Evolutionary conservation across 106 monocot species (phyloP).

Genomic region (Posidonia australis): DNA sequence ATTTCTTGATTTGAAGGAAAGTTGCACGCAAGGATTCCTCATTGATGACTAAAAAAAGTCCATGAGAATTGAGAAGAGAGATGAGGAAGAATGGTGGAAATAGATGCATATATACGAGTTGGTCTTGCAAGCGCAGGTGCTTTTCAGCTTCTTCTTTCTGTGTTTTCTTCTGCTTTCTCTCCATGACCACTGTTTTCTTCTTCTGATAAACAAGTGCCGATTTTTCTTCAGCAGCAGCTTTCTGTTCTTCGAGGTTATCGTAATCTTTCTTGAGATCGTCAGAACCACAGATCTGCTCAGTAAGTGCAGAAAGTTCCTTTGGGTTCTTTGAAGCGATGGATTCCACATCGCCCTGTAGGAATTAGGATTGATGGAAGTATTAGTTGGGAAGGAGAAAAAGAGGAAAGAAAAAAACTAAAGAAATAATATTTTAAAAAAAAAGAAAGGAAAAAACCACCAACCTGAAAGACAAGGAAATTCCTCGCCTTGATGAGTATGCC

Average conservation of each 20-base stretch:
- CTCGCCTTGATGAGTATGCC: conserved; percentile 98
- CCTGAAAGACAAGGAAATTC: conserved; percentile 98
- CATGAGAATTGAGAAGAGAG: background rate
- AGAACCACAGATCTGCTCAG: conserved; percentile 95
- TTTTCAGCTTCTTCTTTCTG: conserved; percentile 99
- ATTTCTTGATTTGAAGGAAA: too few relatives aligned
- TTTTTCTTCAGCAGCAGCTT: conserved; percentile 69
- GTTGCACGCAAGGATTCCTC: too few relatives aligned
- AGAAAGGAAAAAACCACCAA: conserved; percentile 17
- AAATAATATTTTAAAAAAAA: too few relatives aligned
- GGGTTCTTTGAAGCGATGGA: conserved; percentile 99
- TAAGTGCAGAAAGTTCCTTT: conserved; percentile 75
- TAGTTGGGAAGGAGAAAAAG: background rate
- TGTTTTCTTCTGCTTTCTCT: conserved; percentile 96
- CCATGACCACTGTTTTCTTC: conserved; percentile 79
- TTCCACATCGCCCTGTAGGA: conserved; percentile 87
- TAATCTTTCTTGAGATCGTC: conserved; percentile 92
- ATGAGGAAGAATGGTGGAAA: background rate
- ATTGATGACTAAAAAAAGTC: too few relatives aligned
- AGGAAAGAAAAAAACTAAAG: too few relatives aligned
- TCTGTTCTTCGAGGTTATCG: conserved; percentile 70
- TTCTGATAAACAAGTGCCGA: conserved; percentile 91
- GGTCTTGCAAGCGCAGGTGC: conserved; percentile 76
- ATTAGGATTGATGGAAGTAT: background rate
- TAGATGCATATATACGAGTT: conserved; percentile 41